phyloP scores from a whole-genome alignment of 495 filamentous ascomycete species.

The Glutinoglossum americanum region DNA sequence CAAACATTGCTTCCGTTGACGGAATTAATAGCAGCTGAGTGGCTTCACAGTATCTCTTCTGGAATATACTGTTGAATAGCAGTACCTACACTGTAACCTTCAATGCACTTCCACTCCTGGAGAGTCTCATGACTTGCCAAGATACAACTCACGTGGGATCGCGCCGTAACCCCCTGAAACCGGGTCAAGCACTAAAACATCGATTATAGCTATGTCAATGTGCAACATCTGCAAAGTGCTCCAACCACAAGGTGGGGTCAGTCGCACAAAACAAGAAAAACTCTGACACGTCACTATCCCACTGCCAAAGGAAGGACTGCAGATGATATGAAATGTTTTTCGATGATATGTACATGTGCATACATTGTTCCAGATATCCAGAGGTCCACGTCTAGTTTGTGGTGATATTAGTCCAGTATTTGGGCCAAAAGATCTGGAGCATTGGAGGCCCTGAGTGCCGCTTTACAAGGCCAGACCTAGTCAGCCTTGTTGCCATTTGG shows the following conservation, averaged over 20 bases:
- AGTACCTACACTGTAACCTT: too few relatives aligned
- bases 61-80: too few relatives aligned
- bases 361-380: too few relatives aligned
- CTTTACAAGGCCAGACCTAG: not conserved
- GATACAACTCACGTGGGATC: too few relatives aligned
- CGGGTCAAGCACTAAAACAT: not conserved
- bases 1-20: too few relatives aligned
- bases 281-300: not conserved
- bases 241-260: not conserved
- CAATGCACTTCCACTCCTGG: too few relatives aligned
- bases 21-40: too few relatives aligned
- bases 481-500: not conserved
- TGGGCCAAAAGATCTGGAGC: not conserved
- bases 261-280: not conserved
- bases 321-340: not conserved
- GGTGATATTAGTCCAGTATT: not conserved
- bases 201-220: not conserved
- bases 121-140: too few relatives aligned
- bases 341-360: not conserved
- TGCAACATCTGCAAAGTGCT: not conserved
- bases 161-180: not conserved
- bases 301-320: not conserved
- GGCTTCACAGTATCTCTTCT: too few relatives aligned
- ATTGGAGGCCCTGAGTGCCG: not conserved
- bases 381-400: too few relatives aligned